Conservation (phyloP, 306 rosid species). For the Gastrolobium bilobum region DNA sequence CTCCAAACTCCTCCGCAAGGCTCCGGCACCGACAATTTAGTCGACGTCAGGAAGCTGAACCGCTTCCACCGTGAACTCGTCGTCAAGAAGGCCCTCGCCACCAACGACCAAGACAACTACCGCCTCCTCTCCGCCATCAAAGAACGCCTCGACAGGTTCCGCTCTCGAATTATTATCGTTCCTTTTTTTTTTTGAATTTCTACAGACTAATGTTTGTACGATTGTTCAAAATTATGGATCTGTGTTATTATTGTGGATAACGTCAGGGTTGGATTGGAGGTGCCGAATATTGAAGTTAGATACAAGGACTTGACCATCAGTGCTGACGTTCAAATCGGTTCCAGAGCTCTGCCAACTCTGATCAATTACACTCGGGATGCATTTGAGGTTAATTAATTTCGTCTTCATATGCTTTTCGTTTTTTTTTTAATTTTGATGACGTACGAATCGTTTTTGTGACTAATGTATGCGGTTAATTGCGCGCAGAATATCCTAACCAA, state of each 20-base stretch:
- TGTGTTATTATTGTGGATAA: neutral
- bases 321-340: constrained; percentile 74
- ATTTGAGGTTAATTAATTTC: constrained; percentile 61
- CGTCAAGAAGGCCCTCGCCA: constrained; percentile 79
- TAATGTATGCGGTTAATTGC: neutral
- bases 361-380: constrained; percentile 61
- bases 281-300: constrained; percentile 76
- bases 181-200: neutral
- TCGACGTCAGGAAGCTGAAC: constrained; percentile 75
- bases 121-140: constrained; percentile 74
- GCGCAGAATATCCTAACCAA: constrained; percentile 64
- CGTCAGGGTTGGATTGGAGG: constrained; percentile 70
- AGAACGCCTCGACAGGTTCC: constrained; percentile 70
- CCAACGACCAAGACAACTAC: constrained; percentile 78
- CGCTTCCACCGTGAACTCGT: constrained; percentile 69
- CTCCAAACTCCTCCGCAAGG: neutral
- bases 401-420: neutral
- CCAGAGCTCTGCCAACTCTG: constrained; percentile 85
- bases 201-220: no score
- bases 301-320: constrained; percentile 63
- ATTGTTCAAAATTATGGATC: neutral
- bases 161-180: neutral
- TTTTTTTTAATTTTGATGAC: neutral
- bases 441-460: neutral
- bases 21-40: constrained; percentile 23